Evolutionary conservation across 352 stramenopile genomes (phyloP), one percentile per base, ranked within the genome.

Genomic region (Phytopythium kandeliae): DNA sequence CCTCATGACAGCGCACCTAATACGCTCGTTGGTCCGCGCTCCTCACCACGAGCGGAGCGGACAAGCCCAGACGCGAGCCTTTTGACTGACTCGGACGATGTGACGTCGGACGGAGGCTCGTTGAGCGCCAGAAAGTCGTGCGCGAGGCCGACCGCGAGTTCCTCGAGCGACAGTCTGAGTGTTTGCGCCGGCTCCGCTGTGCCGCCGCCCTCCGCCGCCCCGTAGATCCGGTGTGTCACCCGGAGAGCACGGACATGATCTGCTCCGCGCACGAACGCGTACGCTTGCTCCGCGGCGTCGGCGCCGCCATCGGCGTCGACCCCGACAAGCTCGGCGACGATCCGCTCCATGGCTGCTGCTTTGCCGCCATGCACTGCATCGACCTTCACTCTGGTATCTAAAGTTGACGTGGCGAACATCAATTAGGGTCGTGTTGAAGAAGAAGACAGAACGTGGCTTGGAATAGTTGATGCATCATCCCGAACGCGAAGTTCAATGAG

Each of bases 151-250:
- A 80, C 54, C 2, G 62, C 57, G 22, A 86, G 57, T 51, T 84
- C 74, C 56, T 82, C 75, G 0, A 86, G 51, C 13, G 63, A 55
- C 46, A 89, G 60, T 7, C 66, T 65, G 36, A 84, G 60, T 38
- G 50, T 50, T 33, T 31, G 21, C 0, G 55, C 12, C 5, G 31
- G 15, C 2, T 24, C 28, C 46, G n/a, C 40, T n/a, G 42, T 25
- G 11, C 22, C 42, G 7, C 22, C 22, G 17, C 55, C 55, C 36
- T 67, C 63, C 13, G 34, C n/a, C 21, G 52, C 63, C 0, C 67
- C 67, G 54, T 65, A 59, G 4, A 77, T 51, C 11, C 64, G 57
- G n/a, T 40, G 67, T 21, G 59, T 28, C 30, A 56, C 30, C 40
- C 64, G 61, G 34, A 77, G 33, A 21, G 55, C 47, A 9, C 12